These are phyloP conservation scores for Globisporangium cylindrosporum DNA, from an alignment of 352 stramenopile genomes.

Conservation along the genomic window DNA sequence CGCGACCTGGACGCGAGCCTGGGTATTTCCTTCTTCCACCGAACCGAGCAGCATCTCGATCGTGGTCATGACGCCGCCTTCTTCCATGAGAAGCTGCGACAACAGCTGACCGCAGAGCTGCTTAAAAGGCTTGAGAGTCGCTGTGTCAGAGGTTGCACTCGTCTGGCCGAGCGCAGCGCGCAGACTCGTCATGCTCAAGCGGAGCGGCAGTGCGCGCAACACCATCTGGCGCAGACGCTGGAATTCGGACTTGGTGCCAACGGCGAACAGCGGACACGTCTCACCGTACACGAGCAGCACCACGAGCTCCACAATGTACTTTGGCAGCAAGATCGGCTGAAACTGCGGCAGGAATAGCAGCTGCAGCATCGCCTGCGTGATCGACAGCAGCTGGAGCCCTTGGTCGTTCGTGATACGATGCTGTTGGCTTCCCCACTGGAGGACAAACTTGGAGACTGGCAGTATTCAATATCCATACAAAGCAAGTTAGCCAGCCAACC, in stretches of 20 bases:
- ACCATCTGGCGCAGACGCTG: conserved; percentile 36
- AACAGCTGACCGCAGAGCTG: conserved; percentile 55
- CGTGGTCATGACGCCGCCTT: conserved; percentile 71
- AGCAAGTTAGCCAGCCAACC: background rate
- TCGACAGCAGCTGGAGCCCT: conserved; percentile 33
- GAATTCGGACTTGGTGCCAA: conserved; percentile 31
- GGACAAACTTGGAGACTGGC: conserved; percentile 51
- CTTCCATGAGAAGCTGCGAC: conserved; percentile 57
- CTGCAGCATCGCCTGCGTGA: conserved; percentile 51
- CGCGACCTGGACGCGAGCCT: conserved; percentile 79
- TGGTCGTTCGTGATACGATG: conserved; percentile 12
- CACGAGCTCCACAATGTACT: conserved; percentile 77
- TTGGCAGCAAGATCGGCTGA: conserved; percentile 73
- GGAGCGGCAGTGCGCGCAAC: conserved; percentile 52
- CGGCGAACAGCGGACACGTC: conserved; percentile 11
- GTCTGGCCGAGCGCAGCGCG: conserved; percentile 60
- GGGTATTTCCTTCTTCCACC: conserved; percentile 83
- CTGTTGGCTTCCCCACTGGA: conserved; percentile 37
- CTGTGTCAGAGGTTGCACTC: conserved; percentile 8
- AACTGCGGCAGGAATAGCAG: conserved; percentile 71
- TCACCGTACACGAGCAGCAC: conserved; percentile 61
- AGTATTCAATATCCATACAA: background rate
- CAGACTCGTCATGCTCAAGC: conserved; percentile 73
- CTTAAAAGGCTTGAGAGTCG: conserved; percentile 49
- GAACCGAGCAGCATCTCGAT: conserved; percentile 79